A percentile compares a stretch with the other conserved stretches of the same genome.
Conservation (phyloP, 2,329 filamentous ascomycete genomes). For the Pochonia chlamydosporia region DNA sequence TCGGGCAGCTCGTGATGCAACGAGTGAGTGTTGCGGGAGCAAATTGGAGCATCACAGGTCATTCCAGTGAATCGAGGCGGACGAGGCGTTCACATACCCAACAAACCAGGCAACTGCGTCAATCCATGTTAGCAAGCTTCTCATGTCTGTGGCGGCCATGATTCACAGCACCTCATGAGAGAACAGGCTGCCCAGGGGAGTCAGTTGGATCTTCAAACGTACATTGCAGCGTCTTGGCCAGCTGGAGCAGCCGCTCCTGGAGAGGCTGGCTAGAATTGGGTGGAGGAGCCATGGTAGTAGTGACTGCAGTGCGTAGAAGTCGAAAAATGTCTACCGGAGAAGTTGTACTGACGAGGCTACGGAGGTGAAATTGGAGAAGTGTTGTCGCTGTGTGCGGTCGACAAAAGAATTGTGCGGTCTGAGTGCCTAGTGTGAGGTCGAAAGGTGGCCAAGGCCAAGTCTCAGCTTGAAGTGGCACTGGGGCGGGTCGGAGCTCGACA, state of each 20-base stretch:
- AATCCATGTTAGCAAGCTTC: conserved; percentile 27
- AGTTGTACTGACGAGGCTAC: no score
- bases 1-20: not conserved
- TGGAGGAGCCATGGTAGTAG: conserved; percentile 49
- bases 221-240: conserved; percentile 93
- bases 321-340: not conserved
- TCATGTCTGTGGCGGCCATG: not conserved
- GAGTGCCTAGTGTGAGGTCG: not conserved
- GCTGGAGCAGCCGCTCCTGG: conserved; percentile 64
- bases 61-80: conserved; percentile 1
- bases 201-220: conserved; percentile 32
- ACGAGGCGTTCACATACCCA: conserved; percentile 54
- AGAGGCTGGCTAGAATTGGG: conserved; percentile 65
- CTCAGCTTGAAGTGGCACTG: not conserved
- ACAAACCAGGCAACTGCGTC: conserved; percentile 70
- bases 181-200: not conserved
- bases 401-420: not conserved
- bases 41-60: conserved; percentile 9
- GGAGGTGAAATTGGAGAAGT: not conserved
- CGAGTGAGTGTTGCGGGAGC: no score
- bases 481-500: not conserved
- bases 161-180: not conserved
- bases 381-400: not conserved
- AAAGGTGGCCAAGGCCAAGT: not conserved
- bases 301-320: not conserved